These are phyloP conservation scores for Annulohypoxylon maeteangense DNA, from an alignment of 495 filamentous ascomycete genomes.

Conservation along the genomic window DNA sequence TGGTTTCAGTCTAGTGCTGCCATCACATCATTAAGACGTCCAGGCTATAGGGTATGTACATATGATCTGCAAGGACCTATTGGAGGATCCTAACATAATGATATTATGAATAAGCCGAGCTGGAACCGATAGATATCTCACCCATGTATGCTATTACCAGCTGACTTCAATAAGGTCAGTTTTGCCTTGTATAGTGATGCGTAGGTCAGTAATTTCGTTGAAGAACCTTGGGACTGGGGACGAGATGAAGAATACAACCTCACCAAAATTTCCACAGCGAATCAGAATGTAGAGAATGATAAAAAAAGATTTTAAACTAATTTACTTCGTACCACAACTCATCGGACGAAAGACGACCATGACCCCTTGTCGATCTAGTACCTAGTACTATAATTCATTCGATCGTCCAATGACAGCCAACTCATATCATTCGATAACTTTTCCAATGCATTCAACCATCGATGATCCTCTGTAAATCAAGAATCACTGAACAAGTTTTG, in stretches of 20 bases:
- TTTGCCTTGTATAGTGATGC: not conserved
- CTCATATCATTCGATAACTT: constrained; percentile 23
- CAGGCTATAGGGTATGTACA: not conserved
- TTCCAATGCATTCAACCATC: not conserved
- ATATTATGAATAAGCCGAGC: constrained; percentile 10
- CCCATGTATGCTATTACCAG: not conserved
- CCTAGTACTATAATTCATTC: not conserved
- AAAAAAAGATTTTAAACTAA: not conserved
- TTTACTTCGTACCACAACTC: not conserved
- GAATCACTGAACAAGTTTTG: not conserved
- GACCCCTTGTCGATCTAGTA: not conserved
- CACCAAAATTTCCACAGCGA: not conserved
- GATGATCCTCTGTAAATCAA: constrained; percentile 13
- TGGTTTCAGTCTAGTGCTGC: not conserved
- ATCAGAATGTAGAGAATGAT: not conserved
- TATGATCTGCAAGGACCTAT: not conserved
- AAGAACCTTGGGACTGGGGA: not conserved
- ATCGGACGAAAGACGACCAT: not conserved
- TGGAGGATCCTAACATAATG: constrained; percentile 2
- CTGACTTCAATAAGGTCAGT: not conserved
- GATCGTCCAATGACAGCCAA: not conserved
- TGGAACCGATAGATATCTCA: not conserved
- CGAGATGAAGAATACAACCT: constrained; percentile 9
- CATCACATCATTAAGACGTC: constrained; percentile 11
- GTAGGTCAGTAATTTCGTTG: constrained; percentile 1